A percentile compares a stretch with the other conserved stretches of the same genome.
These are phyloP conservation scores for Rhizophlyctis rosea DNA, from an alignment of 192 early-diverging fungal genomes.

Conservation along the genomic window DNA sequence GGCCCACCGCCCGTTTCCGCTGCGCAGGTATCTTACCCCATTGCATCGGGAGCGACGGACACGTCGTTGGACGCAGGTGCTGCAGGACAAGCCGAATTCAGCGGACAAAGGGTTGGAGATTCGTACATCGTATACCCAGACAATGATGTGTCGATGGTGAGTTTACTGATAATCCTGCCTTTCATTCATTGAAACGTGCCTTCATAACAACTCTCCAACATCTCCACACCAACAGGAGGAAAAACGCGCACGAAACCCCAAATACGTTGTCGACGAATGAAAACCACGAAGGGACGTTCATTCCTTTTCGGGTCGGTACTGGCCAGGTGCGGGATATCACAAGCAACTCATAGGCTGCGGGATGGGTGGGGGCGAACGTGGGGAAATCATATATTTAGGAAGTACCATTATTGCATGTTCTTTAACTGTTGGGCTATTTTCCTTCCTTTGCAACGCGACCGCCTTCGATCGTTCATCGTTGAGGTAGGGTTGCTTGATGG, in stretches of 20 bases:
- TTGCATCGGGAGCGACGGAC: background rate
- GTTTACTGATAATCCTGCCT: background rate
- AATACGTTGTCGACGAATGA: constrained; percentile 27
- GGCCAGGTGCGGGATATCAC: too few species aligned
- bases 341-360: too few species aligned
- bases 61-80: constrained; percentile 9
- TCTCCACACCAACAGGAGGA: constrained; percentile 27
- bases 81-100: background rate
- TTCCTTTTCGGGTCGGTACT: too few species aligned
- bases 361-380: too few species aligned
- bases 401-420: too few species aligned
- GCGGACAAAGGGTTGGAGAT: background rate
- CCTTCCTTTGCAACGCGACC: too few species aligned
- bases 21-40: background rate
- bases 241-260: constrained; percentile 26
- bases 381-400: too few species aligned
- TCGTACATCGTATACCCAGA: constrained; percentile 31
- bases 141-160: constrained; percentile 41
- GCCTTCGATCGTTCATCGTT: too few species aligned
- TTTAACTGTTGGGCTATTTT: too few species aligned
- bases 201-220: constrained; percentile 1
- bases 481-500: too few species aligned
- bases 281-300: too few species aligned
- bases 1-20: constrained; percentile 10
- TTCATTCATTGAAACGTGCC: constrained; percentile 5